Evolutionary conservation across 306 rosid species (phyloP).

Genomic region (Citrullus amarus): DNA sequence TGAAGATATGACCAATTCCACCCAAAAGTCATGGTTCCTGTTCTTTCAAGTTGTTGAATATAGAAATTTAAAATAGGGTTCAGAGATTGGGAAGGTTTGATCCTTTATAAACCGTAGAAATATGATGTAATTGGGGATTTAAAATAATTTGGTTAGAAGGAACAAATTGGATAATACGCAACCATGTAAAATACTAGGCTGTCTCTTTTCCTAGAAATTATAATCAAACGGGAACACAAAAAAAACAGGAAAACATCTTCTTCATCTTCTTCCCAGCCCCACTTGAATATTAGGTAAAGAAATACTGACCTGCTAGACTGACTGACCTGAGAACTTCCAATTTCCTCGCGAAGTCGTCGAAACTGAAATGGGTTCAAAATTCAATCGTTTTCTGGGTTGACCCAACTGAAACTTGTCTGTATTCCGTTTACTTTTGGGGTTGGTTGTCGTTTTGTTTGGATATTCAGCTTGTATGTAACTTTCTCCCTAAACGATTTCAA

Average conservation of each 20-base stretch:
- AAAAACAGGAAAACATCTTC: not conserved
- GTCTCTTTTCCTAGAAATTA: not conserved
- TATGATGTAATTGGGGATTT: not conserved
- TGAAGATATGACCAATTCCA: conserved; percentile 5
- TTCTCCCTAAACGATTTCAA: not conserved
- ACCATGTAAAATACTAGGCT: not conserved
- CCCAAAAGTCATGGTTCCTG: not conserved
- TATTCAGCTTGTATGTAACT: not conserved
- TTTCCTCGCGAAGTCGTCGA: not conserved
- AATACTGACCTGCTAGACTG: conserved; percentile 1
- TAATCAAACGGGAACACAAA: not conserved
- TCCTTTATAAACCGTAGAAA: not conserved
- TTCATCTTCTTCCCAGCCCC: not conserved
- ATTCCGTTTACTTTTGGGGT: not conserved
- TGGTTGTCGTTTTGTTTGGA: not conserved
- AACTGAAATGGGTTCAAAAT: not conserved
- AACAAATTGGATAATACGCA: not conserved
- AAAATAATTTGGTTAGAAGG: not conserved
- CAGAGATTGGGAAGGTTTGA: not conserved
- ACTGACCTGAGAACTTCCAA: conserved; percentile 4
- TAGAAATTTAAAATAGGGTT: not conserved
- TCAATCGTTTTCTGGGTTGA: not conserved
- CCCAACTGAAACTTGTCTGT: not conserved
- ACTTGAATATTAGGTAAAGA: not conserved
- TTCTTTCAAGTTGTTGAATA: conserved; percentile 5